phyloP scores from a whole-genome alignment of 306 rosid genomes.

The Hippophae gyantsensis region DNA sequence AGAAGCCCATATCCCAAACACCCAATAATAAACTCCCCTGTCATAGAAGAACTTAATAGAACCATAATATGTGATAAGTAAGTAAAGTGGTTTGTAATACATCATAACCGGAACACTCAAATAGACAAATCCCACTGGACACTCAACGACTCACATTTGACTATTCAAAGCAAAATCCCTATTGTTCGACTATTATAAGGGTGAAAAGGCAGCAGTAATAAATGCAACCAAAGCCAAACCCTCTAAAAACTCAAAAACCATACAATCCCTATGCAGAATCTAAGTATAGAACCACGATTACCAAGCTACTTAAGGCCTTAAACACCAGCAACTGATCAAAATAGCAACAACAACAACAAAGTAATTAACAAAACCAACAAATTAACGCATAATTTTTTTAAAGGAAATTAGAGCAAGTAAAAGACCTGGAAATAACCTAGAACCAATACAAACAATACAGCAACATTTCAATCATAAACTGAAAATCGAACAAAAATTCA shows the following conservation, averaged over 20 bases:
- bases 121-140: no score
- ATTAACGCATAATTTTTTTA: not conserved
- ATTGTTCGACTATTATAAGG: no score
- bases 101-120: no score
- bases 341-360: not conserved
- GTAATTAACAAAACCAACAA: constrained; percentile 5
- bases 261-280: not conserved
- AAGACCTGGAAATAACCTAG: no score
- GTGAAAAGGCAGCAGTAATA: not conserved
- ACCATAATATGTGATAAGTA: no score
- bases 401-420: not conserved
- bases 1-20: no score
- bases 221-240: not conserved
- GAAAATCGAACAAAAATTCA: not conserved
- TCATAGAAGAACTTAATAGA: no score
- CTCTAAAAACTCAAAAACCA: not conserved
- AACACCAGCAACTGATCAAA: no score
- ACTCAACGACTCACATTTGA: no score
- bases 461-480: not conserved
- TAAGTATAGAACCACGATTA: not conserved
- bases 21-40: no score
- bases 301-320: not conserved
- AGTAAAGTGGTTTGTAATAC: no score
- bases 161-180: not conserved
- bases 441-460: no score